Evolutionary conservation across 441 rosid genomes (phyloP).

Genomic region (Euphorbia schlechtendalii): DNA sequence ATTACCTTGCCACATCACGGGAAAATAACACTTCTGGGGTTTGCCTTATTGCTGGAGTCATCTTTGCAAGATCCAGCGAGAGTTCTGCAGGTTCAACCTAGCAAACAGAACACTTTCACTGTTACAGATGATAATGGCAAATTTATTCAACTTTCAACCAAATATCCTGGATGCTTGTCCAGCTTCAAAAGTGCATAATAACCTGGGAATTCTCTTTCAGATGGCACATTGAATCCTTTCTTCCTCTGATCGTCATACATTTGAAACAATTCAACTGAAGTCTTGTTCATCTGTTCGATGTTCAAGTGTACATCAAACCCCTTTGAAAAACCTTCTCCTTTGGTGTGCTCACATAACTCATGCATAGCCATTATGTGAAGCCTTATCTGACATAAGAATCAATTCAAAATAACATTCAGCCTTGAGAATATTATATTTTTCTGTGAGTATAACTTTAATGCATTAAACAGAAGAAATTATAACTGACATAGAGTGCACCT

Average conservation of each 20-base stretch:
- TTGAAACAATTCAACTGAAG: slow-evolving; percentile 92
- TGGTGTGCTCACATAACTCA: slow-evolving; percentile 82
- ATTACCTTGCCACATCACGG: slow-evolving; percentile 88
- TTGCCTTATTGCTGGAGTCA: slow-evolving; percentile 93
- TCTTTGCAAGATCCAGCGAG: slow-evolving; percentile 95
- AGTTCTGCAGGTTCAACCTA: slow-evolving; percentile 99
- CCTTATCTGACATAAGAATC: slow-evolving; percentile 63
- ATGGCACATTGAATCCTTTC: too few species aligned
- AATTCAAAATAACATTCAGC: slow-evolving; percentile 21
- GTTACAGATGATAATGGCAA: slow-evolving; percentile 13
- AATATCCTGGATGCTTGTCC: too few species aligned
- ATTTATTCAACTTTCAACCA: too few species aligned
- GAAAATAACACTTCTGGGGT: slow-evolving; percentile 86
- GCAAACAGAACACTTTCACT: slow-evolving; percentile 25
- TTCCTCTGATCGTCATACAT: slow-evolving; percentile 97
- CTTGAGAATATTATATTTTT: too few species aligned
- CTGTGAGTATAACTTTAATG: too few species aligned
- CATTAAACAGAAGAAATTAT: too few species aligned
- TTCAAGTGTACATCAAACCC: slow-evolving; percentile 98
- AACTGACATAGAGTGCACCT: too few species aligned
- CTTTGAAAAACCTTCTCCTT: slow-evolving; percentile 96
- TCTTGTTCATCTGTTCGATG: slow-evolving; percentile 98
- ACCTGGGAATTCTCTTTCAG: too few species aligned
- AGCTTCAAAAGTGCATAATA: too few species aligned
- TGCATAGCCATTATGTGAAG: slow-evolving; percentile 97